A percentile compares a stretch with the other conserved stretches of the same genome.
Evolutionary conservation across 73 alveolate species (phyloP).

Genomic region (Paraurostyla sp.): DNA sequence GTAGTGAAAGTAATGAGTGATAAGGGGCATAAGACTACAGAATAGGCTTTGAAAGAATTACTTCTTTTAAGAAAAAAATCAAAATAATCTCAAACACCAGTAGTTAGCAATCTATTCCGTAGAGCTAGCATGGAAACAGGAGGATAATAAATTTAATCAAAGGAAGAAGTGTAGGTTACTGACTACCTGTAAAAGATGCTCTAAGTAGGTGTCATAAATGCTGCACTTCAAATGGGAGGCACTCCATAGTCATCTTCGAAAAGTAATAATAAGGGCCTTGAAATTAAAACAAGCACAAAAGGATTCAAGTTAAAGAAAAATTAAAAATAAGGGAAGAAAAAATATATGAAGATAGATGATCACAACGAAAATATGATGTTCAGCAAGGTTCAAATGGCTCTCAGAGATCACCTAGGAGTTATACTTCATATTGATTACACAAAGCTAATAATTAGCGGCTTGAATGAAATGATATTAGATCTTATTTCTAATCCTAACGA

Average conservation of each 20-base stretch:
- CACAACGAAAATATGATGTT: neutral
- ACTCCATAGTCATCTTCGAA: too few species aligned
- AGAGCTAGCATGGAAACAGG: neutral
- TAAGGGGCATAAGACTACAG: neutral
- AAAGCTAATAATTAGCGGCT: neutral
- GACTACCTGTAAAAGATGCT: too few species aligned
- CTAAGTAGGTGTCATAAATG: too few species aligned
- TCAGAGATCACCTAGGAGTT: slow-evolving; percentile 4
- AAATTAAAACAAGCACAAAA: neutral
- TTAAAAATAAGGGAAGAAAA: neutral
- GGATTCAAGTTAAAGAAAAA: neutral
- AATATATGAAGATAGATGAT: neutral
- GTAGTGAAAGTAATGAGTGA: neutral
- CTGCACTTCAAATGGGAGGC: too few species aligned
- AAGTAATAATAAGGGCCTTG: neutral
- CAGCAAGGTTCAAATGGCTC: slow-evolving; percentile 17
- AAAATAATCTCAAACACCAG: too few species aligned
- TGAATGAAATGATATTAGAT: neutral
- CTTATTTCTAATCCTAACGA: neutral
- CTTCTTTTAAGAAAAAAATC: neutral
- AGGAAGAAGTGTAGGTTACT: too few species aligned
- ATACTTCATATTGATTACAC: slow-evolving; percentile 2
- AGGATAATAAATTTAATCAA: neutral
- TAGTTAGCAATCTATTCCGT: too few species aligned
- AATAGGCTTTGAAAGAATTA: neutral